Base-by-base conservation (phyloP, 345 rosid genomes). In the Eucalyptus polyanthemos region DNA sequence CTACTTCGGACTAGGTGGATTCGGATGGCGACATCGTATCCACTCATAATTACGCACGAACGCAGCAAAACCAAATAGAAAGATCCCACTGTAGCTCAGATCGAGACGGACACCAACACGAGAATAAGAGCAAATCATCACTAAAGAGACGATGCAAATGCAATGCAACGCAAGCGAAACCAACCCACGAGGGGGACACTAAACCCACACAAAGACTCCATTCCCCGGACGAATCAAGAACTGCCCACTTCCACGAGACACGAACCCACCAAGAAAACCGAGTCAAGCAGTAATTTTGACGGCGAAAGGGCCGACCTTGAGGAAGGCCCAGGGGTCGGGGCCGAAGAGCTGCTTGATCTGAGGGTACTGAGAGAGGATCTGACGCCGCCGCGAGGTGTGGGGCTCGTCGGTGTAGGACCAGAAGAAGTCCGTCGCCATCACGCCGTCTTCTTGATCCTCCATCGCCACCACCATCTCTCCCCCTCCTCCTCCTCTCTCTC, bases 381-480 rank as follows among this genome's bases (percentile, higher is more conserved):
- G 97, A 56, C 93, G 92, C 87, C 99, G 89, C 86, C 99, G 92
- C 2, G 97, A 93, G 88, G 98, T 95, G 58, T 96, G 98, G 90
- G 99, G 99, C 91, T 97, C 99, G 87, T 96, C 99, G 1, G 96
- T 96, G 54, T 96, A 97, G 29, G 99, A 97, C 99, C 99, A 96
- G 91, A 96, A 97, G 93, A 97, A 96, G 88, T 96, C 98, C 5
- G 93, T 90, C 8, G 97, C 98, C 99, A 95, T 93, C 34, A 93
- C 96, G 81, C 90, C 97, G 89, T 91, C 94, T 47, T 90, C 90
- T 14, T 91, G 88, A 50, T 87, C 90, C 67, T 89, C 90, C 81
- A 21, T 86, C 51, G 22, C 69, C 31, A 40, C 37, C 87, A 42
- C 87, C 50, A 13, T 88, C 56, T 53, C 87, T 76, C 87, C 42